These are phyloP conservation scores for Metschnikowia gelsemii DNA, from an alignment of 805 yeast species.

Conservation along the genomic window DNA sequence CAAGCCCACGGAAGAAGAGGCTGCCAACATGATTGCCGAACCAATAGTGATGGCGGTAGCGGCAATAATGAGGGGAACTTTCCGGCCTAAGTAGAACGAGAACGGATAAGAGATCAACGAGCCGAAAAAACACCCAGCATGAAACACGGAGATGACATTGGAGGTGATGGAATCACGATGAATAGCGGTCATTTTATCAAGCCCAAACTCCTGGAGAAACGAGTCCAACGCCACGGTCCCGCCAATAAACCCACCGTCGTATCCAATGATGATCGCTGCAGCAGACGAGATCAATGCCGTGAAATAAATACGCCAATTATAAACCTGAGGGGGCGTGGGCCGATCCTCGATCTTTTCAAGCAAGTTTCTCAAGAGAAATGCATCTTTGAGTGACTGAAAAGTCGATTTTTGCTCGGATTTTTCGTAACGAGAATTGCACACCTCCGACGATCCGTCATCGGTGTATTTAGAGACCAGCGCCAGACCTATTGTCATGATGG, in stretches of 20 bases:
- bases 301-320: slow-evolving; percentile 33
- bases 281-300: slow-evolving; percentile 39
- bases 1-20: slow-evolving; percentile 26
- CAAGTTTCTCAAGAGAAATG: slow-evolving; percentile 19
- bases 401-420: slow-evolving; percentile 7
- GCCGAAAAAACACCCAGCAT: slow-evolving; percentile 42
- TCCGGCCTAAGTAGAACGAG: slow-evolving; percentile 35
- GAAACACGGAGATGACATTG: slow-evolving; percentile 40
- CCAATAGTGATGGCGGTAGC: slow-evolving; percentile 35
- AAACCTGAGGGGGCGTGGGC: slow-evolving; percentile 39
- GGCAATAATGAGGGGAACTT: slow-evolving; percentile 31
- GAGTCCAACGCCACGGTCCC: slow-evolving; percentile 38
- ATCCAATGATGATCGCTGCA: slow-evolving; percentile 42
- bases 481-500: slow-evolving; percentile 1
- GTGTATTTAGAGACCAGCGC: slow-evolving; percentile 4
- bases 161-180: slow-evolving; percentile 28
- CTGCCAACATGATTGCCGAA: slow-evolving; percentile 38
- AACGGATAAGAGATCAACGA: slow-evolving; percentile 39
- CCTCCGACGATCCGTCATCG: slow-evolving; percentile 7
- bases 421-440: slow-evolving; percentile 3
- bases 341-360: slow-evolving; percentile 38
- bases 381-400: slow-evolving; percentile 14
- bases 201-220: slow-evolving; percentile 34
- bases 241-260: slow-evolving; percentile 43
- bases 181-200: slow-evolving; percentile 22